Base-by-base conservation (phyloP, 768 basidiomycete species). In the Russula lepida region DNA sequence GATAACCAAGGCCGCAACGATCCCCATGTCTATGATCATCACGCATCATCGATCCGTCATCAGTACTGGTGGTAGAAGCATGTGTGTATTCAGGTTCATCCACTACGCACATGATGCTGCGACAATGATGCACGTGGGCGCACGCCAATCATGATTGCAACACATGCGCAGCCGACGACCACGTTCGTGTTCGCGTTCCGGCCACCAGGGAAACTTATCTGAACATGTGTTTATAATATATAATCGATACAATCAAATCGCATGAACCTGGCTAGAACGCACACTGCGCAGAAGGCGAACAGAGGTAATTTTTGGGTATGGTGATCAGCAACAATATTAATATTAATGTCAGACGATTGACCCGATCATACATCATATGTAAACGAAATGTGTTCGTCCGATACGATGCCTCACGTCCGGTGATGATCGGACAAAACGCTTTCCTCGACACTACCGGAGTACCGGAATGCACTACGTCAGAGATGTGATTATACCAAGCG, bases 371-470 rank as follows among this genome's bases (percentile, higher is more conserved):
- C 35, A 12, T 19, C 43, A 12, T 13, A 50, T 49, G 25, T 21
- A 39, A 13, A n/a, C n/a, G n/a, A n/a, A n/a, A n/a, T n/a, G n/a
- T n/a, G n/a, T 17, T 54, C 47, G 32, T 41, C 30, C 56, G 52
- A 58, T 58, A n/a, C 17, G 33, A 58, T 51, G 23, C 46, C 51
- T 53, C 30, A n/a, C 49, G 19, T 23, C 44, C 44, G 50, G 43
- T 51, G 41, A n/a, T 32, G 56, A 58, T 63, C 37, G 62, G 56
- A 63, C 47, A 27, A n/a, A 44, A 41, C 30, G 32, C 35, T 50
- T 54, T 53, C 30, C 39, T 41, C 33, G 8, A 58, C 28, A 30
- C 15, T 21, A 21, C n/a, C n/a, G 43, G 54, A 41, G 17, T 39
- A 21, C 51, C 12, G 9, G 48, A 28, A 23, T 27, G 25, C 37